Base-by-base conservation (phyloP, 2,329 filamentous ascomycete genomes). In the Xylariales sp. region DNA sequence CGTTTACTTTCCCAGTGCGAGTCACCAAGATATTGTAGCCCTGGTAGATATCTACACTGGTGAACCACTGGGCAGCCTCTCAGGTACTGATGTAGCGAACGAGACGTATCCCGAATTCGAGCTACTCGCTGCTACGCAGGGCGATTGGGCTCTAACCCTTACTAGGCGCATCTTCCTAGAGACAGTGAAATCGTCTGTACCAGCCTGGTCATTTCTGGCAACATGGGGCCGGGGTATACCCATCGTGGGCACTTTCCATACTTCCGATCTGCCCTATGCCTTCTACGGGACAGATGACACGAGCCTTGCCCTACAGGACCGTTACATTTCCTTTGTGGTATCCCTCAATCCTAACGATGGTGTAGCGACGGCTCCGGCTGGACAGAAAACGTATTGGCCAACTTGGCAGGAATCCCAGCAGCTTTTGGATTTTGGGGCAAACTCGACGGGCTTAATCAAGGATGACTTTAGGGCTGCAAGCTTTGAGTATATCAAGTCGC, bases 31-130 rank as follows among this genome's bases (percentile, higher is more conserved):
- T 85, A n/a, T 47, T 62, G 4, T 59, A 56, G 1, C n/a, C n/a
- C 59, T 83, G 1, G 65, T 83, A 3, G 60, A 54, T 15, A 72
- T 66, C 0, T 85, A 85, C 51, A 67, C 70, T 1, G 8, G 10
- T 15, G 8, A 8, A 7, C 12, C 29, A 63, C 5, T n/a, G n/a
- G 79, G 79, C 31, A 76, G 72, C 1, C 81, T 81, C 0, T 83
- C 79, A 63, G 63, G 72, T 30, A 83, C 80, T 0, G 63, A 70
- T 3, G 33, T 64, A 1, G 42, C 74, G 11, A 79, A 83, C 57
- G 75, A 81, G 51, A 70, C 73, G 53, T 83, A 81, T 48, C 76
- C 78, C 1, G 72, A 83, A 49, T 84, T 72, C 63, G 85, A 85
- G 54, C 73, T 76, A 8, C 54, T 82, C 0, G 72, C 78, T 2